Evolutionary conservation across 2,329 filamentous ascomycete species (phyloP), one percentile per base, ranked within the genome.

Genomic region (Colletotrichum magnum): DNA sequence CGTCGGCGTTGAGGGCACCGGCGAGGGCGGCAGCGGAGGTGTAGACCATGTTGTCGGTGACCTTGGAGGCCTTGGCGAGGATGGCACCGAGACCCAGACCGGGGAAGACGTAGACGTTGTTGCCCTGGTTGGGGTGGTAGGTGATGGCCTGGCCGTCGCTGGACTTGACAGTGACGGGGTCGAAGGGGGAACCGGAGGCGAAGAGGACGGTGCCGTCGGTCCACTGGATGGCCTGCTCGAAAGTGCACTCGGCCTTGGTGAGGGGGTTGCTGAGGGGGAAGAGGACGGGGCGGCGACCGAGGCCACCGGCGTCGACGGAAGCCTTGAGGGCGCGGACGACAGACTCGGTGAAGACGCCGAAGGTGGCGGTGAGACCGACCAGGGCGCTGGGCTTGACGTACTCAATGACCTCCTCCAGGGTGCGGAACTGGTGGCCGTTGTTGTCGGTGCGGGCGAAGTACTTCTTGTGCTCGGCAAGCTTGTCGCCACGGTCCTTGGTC

Each of bases 11-110:
- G 70, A 99, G 88, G 41, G 92, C 91, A 68, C 90, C 90, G 16
- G 94, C 89, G 21, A 98, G 89, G 5, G 94, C 92, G 48, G 92
- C 91, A 32, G 94, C 96, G 39, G 95, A 95, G 58, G 93, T 94
- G 84, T 98, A 98, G 77, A 99, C 94, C 96, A 99, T 99, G 81
- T 92, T 90, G 79, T 98, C 94, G 5, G 95, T 98, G 74, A 98
- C 87, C 75, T 90, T 90, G 73, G 93, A 91, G 13, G 94, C 89
- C 86, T 98, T 97, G 83, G 92, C 91, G 57, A 98, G 89, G 78
- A 98, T 98, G 73, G 95, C 93, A 70, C 95, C 96, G 36, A 98
- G 90, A 66, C 96, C 96, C 69, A 98, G 93, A 77, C 95, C 96
- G 0, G 96, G 96, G 90, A 99, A 99, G 71, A 99, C 93, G 79